Evolutionary conservation across 2,329 filamentous ascomycete species (phyloP), one percentile per base, ranked within the genome.

Genomic region (Cladosporium sp.): DNA sequence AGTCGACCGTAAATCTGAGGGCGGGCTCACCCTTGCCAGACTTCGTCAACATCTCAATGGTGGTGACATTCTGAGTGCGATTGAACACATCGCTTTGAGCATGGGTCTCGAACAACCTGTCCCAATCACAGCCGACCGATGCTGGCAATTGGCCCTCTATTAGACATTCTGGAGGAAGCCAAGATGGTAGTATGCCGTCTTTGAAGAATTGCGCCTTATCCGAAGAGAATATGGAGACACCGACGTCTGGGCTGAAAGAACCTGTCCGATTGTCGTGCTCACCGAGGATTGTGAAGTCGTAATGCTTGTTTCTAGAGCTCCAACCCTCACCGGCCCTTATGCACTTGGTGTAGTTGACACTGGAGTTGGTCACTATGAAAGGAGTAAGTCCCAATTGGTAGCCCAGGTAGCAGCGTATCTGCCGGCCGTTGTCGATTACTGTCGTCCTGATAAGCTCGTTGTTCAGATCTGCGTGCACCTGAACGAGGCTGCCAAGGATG

Each of bases 321-420:
- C 61, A 63, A 18, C 60, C 62, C 9, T 16, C 10, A 16, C 61
- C 61, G 5, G 54, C 40, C 32, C 56, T 58, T n/a, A 63, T 53
- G 53, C 63, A 66, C 32, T 60, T 59, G 3, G 59, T 63, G 44
- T 59, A 62, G 8, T 42, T 55, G 5, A 41, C 46, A 5, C 42
- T 53, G 13, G 31, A 16, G 14, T 31, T 35, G 18, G 41, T 11
- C 5, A 19, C 40, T 18, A 22, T 37, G 14, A 22, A 28, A 5
- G 22, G 31, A 3, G 32, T 6, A 7, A 22, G 35, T 2, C 13
- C 14, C 10, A 31, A 11, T 9, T 22, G 28, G 32, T 61, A 61
- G 32, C 41, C 42, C 9, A 14, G 18, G 40, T 54, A 58, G 40
- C 59, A 61, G 5, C 49, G 45, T 3, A 59, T 16, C 13, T 10